phyloP scores from a whole-genome alignment of 768 basidiomycete species.

The Nidula microcarpa region DNA sequence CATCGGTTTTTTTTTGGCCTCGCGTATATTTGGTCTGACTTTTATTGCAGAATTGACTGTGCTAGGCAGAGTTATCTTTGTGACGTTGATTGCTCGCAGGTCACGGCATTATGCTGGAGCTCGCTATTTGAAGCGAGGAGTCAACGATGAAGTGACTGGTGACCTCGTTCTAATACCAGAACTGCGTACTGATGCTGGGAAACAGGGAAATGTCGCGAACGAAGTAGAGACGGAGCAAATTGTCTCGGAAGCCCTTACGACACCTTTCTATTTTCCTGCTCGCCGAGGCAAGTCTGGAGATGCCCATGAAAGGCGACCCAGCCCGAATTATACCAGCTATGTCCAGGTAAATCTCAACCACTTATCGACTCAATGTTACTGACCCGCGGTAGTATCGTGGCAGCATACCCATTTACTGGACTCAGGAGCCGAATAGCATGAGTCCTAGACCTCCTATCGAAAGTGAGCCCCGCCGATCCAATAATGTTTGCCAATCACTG shows the following conservation, averaged over 20 bases:
- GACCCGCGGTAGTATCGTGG: slow-evolving; percentile 69
- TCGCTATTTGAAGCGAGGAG: slow-evolving; percentile 89
- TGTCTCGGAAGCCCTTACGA: slow-evolving; percentile 85
- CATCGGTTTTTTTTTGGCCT: neutral
- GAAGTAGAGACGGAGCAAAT: slow-evolving; percentile 99
- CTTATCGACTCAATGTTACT: neutral
- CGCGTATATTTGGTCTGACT: neutral
- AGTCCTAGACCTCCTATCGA: slow-evolving; percentile 94
- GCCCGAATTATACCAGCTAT: slow-evolving; percentile 90
- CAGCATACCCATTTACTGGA: slow-evolving; percentile 96
- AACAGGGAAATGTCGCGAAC: slow-evolving; percentile 94
- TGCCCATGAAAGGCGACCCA: slow-evolving; percentile 49
- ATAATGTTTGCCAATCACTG: slow-evolving; percentile 1
- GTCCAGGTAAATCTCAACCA: slow-evolving; percentile 60
- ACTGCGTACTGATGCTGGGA: neutral
- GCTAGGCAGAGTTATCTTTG: slow-evolving; percentile 84
- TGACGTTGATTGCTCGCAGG: slow-evolving; percentile 91
- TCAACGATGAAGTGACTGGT: slow-evolving; percentile 77
- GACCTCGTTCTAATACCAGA: neutral
- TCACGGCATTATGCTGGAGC: slow-evolving; percentile 96
- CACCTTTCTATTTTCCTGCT: slow-evolving; percentile 80
- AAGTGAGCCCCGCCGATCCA: slow-evolving; percentile 49
- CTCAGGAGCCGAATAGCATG: slow-evolving; percentile 88
- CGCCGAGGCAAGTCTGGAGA: slow-evolving; percentile 24
- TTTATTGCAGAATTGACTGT: slow-evolving; percentile 76